Evolutionary conservation across 352 stramenopile genomes (phyloP).

Genomic region (Hyaloperonospora arabidopsidis): DNA sequence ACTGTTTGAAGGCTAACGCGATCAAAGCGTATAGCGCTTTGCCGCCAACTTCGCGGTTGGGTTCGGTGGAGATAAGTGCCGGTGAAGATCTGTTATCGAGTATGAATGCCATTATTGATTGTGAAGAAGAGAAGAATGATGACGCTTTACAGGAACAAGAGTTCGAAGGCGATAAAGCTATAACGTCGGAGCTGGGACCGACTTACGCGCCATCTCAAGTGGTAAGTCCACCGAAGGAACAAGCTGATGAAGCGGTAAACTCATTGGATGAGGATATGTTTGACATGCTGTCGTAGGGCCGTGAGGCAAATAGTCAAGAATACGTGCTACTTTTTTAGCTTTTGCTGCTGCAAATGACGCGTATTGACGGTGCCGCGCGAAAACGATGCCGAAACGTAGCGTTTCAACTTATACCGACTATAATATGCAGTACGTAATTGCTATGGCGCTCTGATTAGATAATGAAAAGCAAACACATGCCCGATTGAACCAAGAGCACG

Average conservation of each 20-base stretch:
- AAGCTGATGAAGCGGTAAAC: conserved; percentile 21
- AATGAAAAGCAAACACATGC: too few relatives aligned
- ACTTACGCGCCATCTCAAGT: background rate
- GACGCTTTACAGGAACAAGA: conserved; percentile 6
- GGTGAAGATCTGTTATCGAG: conserved; percentile 36
- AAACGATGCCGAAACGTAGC: too few relatives aligned
- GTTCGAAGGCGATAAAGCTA: background rate
- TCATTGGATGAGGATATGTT: conserved; percentile 53
- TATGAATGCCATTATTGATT: conserved; percentile 40
- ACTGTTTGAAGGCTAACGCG: conserved; percentile 15
- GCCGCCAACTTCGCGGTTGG: conserved; percentile 11
- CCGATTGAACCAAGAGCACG: too few relatives aligned
- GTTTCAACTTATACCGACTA: too few relatives aligned
- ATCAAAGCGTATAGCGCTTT: conserved; percentile 37
- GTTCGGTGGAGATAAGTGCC: conserved; percentile 31
- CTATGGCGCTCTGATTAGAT: too few relatives aligned
- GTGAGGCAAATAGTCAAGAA: too few relatives aligned
- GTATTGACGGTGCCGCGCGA: too few relatives aligned
- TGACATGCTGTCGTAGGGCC: conserved; percentile 33
- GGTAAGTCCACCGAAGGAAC: background rate
- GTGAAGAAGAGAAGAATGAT: conserved; percentile 15
- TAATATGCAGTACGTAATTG: too few relatives aligned
- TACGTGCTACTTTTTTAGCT: too few relatives aligned
- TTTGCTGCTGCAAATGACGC: too few relatives aligned
- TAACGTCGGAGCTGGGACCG: background rate